Evolutionary conservation across 2,329 filamentous ascomycete species (phyloP), one percentile per base, ranked within the genome.

Genomic region (Xylaria sp.): DNA sequence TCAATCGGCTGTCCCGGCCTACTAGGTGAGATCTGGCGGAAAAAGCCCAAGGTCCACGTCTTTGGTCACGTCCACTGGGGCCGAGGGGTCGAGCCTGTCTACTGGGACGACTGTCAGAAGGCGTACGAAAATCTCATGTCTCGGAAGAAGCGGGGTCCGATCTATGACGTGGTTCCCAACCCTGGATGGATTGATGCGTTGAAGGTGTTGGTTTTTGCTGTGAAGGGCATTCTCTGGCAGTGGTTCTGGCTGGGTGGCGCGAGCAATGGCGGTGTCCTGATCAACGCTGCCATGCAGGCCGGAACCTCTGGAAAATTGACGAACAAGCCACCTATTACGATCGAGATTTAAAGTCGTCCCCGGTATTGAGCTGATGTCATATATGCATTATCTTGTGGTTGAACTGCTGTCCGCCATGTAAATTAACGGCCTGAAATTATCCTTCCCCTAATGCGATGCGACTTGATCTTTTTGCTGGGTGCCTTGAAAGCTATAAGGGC

Each of bases 51-150:
- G 13, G 82, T 97, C 15, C 93, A 97, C 79, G 86, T 97, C 57
- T 97, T 96, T 78, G 94, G 93, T 0, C 94, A 97, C 79, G 87
- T 94, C 28, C 94, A 97, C 81, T 91, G 86, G 76, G 92, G 89
- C 9, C 87, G 91, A 54, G 94, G 93, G 17, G 83, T 83, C 51
- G 89, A 94, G 75, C 80, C 89, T 0, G 85, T 92, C 10, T 91
- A 88, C 80, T 97, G 92, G 85, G 93, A 96, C 78, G 86, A 89
- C 31, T 87, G 88, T 68, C 93, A 97, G 79, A 82, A 81, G 38
- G 86, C 87, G 1, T 94, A 93, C 80, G 93, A 95, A 80, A 82
- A 83, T n/a, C 83, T 93, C 28, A 80, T 87, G 77, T 80, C 82
- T 1, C 80, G 80, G 11, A 80, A 80, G 23, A 78, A 77, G 3